Conservation (phyloP, 2,329 filamentous ascomycete genomes). For the Furcasterigmium sp. region DNA sequence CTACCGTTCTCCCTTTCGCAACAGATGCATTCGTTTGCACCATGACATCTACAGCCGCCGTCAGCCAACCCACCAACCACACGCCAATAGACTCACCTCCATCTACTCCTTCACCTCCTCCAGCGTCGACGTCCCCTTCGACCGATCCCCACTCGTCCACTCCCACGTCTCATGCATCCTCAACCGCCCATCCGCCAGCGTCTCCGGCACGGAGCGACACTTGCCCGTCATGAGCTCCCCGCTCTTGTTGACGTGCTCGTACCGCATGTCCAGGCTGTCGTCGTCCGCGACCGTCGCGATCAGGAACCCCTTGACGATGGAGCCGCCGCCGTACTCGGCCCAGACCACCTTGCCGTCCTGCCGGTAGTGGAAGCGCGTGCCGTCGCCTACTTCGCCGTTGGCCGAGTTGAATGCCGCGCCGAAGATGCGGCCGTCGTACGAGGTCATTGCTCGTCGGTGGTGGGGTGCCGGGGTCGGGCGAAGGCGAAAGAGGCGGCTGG, state of each 20-base stretch:
- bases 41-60: no score
- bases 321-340: constrained; percentile 19
- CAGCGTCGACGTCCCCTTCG: constrained; percentile 15
- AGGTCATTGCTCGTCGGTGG: neutral
- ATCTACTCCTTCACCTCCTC: constrained; percentile 15
- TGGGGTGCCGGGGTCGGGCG: neutral
- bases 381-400: constrained; percentile 17
- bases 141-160: constrained; percentile 18
- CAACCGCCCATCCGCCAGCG: constrained; percentile 15
- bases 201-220: constrained; percentile 15
- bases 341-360: constrained; percentile 18
- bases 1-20: no score
- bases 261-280: constrained; percentile 19
- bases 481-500: neutral
- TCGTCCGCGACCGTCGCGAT: constrained; percentile 13
- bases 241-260: constrained; percentile 17
- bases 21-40: no score
- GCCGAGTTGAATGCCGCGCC: constrained; percentile 10
- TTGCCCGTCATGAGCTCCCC: constrained; percentile 19
- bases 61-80: no score
- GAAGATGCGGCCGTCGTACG: constrained; percentile 1
- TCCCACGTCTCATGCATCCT: constrained; percentile 19
- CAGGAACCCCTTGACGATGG: constrained; percentile 15
- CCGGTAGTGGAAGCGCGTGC: constrained; percentile 18
- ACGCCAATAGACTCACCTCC: neutral